Evolutionary conservation across 306 rosid genomes (phyloP).

Genomic region (Trifolium subterraneum): DNA sequence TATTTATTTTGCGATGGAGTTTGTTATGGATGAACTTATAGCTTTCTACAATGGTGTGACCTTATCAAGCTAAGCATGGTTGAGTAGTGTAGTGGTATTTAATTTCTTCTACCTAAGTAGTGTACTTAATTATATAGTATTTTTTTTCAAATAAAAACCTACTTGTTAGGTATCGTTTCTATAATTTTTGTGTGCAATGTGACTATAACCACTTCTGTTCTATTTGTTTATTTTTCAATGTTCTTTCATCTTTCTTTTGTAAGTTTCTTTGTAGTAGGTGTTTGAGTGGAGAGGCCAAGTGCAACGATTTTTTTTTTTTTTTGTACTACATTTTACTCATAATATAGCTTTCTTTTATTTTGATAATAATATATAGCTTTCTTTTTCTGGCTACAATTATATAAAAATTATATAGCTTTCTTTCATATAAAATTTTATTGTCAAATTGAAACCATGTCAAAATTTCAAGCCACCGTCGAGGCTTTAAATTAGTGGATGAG

Average conservation of each 20-base stretch:
- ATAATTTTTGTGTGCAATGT: constrained; percentile 11
- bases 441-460: no score
- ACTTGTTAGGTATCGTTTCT: constrained; percentile 5
- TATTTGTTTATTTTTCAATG: neutral
- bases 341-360: neutral
- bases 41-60: neutral
- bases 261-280: neutral
- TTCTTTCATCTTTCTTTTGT: constrained; percentile 4
- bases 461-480: no score
- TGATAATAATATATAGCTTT: neutral
- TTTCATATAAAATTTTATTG: no score
- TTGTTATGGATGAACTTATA: neutral
- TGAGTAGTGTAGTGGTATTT: constrained; percentile 19
- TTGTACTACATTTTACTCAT: neutral
- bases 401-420: no score
- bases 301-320: constrained; percentile 8
- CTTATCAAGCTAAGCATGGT: neutral
- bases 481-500: no score
- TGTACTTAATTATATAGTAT: neutral
- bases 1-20: neutral
- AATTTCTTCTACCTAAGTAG: neutral
- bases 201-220: neutral
- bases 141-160: neutral
- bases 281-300: constrained; percentile 27
- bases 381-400: neutral